Percentiles rank a stretch among this genome's conserved stretches.
Evolutionary conservation across 2,329 filamentous ascomycete genomes (phyloP).

Genomic region (Pseudogymnoascus sp.): DNA sequence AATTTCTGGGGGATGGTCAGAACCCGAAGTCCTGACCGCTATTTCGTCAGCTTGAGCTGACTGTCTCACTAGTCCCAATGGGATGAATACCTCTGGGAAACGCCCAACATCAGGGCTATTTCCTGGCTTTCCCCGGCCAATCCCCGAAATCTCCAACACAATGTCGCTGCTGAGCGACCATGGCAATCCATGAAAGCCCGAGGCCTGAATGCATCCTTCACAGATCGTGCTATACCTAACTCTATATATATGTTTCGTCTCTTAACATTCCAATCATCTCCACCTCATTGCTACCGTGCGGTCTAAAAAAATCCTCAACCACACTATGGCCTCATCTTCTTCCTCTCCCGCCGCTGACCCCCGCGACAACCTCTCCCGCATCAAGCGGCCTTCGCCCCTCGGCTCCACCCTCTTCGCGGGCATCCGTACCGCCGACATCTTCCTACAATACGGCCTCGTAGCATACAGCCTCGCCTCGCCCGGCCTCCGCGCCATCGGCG

Average conservation of each 20-base stretch:
- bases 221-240: background rate
- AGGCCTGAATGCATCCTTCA: background rate
- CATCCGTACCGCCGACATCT: conserved; percentile 39
- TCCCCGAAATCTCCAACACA: no score
- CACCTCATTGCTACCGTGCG: background rate
- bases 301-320: background rate
- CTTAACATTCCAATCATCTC: background rate
- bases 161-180: no score
- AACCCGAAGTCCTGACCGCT: no score
- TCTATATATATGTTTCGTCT: background rate
- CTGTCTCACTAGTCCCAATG: no score
- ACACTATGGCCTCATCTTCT: background rate
- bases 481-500: conserved; percentile 37
- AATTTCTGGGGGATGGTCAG: no score
- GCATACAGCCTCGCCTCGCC: conserved; percentile 39
- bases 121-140: no score
- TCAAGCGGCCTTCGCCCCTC: conserved; percentile 26
- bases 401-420: conserved; percentile 38
- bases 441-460: conserved; percentile 44
- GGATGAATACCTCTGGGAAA: no score
- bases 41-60: no score
- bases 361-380: background rate
- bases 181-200: background rate
- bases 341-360: background rate
- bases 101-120: no score